Evolutionary conservation across 768 basidiomycete genomes (phyloP).

Genomic region (Coprinellus aureogranulatus): DNA sequence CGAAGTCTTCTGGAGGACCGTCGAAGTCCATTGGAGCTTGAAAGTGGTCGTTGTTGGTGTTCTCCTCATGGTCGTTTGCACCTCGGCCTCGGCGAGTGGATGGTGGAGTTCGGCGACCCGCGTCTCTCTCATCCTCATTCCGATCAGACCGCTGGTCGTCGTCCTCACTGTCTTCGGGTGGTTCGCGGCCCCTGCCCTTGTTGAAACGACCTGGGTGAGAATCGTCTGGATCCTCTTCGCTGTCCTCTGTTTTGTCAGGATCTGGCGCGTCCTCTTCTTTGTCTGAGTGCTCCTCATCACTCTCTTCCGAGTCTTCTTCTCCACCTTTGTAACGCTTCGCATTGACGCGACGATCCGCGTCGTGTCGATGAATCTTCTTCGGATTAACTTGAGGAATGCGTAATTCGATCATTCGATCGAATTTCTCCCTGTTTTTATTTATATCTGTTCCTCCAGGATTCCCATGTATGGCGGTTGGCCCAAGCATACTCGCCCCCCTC

Average conservation of each 20-base stretch:
- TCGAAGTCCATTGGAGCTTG: background rate
- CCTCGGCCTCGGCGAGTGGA: background rate
- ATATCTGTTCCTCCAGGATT: conserved; percentile 50
- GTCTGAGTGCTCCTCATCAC: conserved; percentile 10
- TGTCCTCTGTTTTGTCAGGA: background rate
- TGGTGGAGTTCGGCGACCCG: background rate
- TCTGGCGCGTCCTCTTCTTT: background rate
- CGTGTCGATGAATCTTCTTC: conserved; percentile 24
- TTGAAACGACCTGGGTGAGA: background rate
- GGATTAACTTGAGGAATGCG: conserved; percentile 24
- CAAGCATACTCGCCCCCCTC: conserved; percentile 29
- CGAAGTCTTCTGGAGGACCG: background rate
- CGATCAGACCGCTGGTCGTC: background rate
- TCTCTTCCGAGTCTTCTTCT: conserved; percentile 1
- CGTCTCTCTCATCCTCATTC: background rate
- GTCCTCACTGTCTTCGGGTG: background rate
- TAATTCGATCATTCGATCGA: conserved; percentile 35
- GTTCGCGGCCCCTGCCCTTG: background rate
- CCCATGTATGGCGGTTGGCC: conserved; percentile 40
- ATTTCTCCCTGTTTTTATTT: conserved; percentile 31
- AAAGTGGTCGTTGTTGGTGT: background rate
- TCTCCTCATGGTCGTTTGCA: background rate
- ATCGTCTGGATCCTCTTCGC: background rate
- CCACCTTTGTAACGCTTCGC: conserved; percentile 9
- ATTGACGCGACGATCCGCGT: conserved; percentile 14